Evolutionary conservation across 2,329 filamentous ascomycete species (phyloP).

Genomic region (Cercospora berteroae): DNA sequence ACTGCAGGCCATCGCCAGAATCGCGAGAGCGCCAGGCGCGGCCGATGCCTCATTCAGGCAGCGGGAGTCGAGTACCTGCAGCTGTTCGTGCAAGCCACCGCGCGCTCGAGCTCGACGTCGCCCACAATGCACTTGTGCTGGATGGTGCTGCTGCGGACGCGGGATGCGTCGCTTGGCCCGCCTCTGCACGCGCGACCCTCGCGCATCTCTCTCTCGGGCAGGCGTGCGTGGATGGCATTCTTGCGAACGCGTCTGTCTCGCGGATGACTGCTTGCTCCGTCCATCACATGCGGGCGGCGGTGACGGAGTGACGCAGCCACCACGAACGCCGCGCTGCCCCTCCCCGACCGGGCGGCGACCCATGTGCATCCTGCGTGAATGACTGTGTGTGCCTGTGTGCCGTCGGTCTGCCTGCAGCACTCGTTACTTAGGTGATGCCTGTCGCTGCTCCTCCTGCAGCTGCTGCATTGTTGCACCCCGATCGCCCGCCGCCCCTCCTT

Average conservation of each 20-base stretch:
- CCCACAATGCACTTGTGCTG: not conserved
- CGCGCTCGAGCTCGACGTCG: not conserved
- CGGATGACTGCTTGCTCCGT: constrained; percentile 11
- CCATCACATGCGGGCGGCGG: constrained; percentile 2
- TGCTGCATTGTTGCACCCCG: not conserved
- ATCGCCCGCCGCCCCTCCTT: not conserved
- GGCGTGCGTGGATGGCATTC: not conserved
- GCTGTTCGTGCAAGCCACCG: constrained; percentile 2
- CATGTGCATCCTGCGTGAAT: not conserved
- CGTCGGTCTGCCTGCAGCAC: not conserved
- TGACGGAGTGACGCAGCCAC: constrained; percentile 17
- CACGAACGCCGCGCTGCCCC: constrained; percentile 4
- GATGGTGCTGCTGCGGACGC: not conserved
- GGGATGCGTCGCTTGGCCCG: constrained; percentile 12
- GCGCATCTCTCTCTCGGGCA: not conserved
- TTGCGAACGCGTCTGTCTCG: constrained; percentile 4
- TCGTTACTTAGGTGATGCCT: not conserved
- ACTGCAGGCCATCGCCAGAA: not conserved
- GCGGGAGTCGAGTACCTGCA: constrained; percentile 10
- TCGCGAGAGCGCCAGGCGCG: constrained; percentile 1
- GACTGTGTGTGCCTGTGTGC: not conserved
- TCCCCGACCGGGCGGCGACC: not conserved
- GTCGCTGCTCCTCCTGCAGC: not conserved
- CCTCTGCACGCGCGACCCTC: not conserved
- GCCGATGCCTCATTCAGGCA: constrained; percentile 4